phyloP scores from a whole-genome alignment of 2,329 filamentous ascomycete genomes.

The Epichloe hybrida region DNA sequence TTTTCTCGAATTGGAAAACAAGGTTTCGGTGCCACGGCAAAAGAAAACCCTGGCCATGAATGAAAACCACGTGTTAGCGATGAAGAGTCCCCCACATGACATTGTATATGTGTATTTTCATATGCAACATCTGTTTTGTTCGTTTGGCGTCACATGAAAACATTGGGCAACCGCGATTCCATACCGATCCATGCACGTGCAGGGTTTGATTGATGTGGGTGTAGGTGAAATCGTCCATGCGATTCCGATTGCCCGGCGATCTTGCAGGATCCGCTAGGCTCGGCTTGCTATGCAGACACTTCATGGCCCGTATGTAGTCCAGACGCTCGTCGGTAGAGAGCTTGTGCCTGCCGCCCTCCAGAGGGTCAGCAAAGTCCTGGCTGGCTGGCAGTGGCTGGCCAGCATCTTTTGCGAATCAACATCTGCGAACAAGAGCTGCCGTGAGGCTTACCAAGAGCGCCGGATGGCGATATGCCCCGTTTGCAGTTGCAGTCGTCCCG shows the following conservation, averaged over 20 bases:
- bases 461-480: background rate
- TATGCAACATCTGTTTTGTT: no score
- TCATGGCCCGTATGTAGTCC: constrained; percentile 1
- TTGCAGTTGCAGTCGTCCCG: background rate
- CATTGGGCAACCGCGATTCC: background rate
- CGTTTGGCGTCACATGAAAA: no score
- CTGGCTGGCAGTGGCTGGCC: no score
- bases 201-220: background rate
- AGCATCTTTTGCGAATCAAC: background rate
- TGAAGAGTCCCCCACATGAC: no score
- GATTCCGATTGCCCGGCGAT: constrained; percentile 3
- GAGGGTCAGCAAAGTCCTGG: no score
- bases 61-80: no score
- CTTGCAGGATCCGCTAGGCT: background rate
- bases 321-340: background rate
- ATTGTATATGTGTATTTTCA: no score
- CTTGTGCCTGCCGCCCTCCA: background rate
- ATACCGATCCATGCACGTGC: background rate
- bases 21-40: constrained; percentile 28
- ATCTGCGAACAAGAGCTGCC: background rate
- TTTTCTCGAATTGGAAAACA: constrained; percentile 23
- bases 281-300: constrained; percentile 6
- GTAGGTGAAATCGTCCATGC: constrained; percentile 4
- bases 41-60: background rate
- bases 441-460: constrained; percentile 2